phyloP scores from a whole-genome alignment of 257 asterid genomes.

The Lycium barbarum region DNA sequence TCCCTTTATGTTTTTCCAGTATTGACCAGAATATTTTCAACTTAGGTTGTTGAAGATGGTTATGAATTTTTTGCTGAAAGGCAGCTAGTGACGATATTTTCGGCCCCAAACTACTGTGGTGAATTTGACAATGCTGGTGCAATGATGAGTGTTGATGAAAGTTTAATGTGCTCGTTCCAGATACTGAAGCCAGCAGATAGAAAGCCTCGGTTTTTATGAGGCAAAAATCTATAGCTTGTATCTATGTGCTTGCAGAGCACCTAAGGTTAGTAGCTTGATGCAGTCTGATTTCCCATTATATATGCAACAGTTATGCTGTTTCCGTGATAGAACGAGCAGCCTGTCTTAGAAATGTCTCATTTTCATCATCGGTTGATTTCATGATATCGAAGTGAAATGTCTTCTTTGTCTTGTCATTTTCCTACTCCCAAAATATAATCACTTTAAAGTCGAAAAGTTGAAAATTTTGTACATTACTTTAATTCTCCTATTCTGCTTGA shows the following conservation, averaged over 20 bases:
- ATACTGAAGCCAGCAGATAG: constrained; percentile 71
- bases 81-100: constrained; percentile 82
- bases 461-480: not conserved
- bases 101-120: constrained; percentile 88
- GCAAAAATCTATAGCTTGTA: constrained; percentile 5
- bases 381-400: not conserved
- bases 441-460: not conserved
- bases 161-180: constrained; percentile 89
- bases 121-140: constrained; percentile 91
- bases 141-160: constrained; percentile 88
- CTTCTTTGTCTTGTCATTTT: not conserved
- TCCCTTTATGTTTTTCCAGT: constrained; percentile 25
- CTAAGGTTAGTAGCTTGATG: constrained; percentile 35
- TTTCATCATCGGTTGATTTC: not conserved
- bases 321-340: not conserved
- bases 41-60: constrained; percentile 88
- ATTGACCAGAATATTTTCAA: constrained; percentile 26
- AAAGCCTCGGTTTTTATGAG: constrained; percentile 48
- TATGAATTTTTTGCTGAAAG: constrained; percentile 85
- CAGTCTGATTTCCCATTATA: not conserved
- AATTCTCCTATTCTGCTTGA: not conserved
- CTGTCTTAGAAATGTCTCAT: not conserved
- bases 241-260: constrained; percentile 28
- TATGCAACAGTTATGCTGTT: not conserved
- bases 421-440: not conserved